Base-by-base conservation (phyloP, 192 early-diverging fungal species). In the Rhizoclosmatium sp. region DNA sequence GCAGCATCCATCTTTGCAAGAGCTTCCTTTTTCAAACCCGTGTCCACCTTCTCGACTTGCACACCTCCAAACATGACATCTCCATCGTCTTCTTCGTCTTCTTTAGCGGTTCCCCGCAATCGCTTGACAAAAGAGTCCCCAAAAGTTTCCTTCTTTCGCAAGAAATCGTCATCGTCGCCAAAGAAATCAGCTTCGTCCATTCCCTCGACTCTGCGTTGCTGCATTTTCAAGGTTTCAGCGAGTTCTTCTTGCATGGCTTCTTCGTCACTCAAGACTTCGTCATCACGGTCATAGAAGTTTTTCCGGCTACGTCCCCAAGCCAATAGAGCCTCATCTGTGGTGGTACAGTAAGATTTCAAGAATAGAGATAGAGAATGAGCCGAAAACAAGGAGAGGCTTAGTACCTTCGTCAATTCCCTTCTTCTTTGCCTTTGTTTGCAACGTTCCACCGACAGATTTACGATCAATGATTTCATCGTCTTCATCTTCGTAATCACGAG, bases 141-240 rank as follows among this genome's bases (percentile, higher is more conserved):
- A 39, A 65, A 59, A 5, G 75, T 68, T 7, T 78, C 75, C 21
- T 78, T 81, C 16, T 83, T 69, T 59, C 48, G 56, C n/a, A 59
- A 16, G 7, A 44, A 47, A 10, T 85, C 83, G 16, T 66, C 85
- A 42, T 87, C 81, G 76, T 87, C 88, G 51, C 92, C 93, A 59
- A 96, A 85, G 78, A 95, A 97, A 87, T 98, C 97, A 65, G 88
- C 93, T 80, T 97, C 97, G 45, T 91, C 86, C 86, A 97, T 90
- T 44, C 84, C 88, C 61, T 92, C 90, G 44, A 95, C 80, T 51
- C 91, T 90, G 79, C 93, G 88, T 82, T 89, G 91, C 75, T 97
- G 96, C 75, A 98, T 84, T 72, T 93, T 91, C 62, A 95, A 82
- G 2, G 95, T 96, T 82, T 97, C 97, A 60, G 90, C 89, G 66